Base-by-base conservation (phyloP, 805 yeast genomes). In the Monosporozyma aerobia region DNA sequence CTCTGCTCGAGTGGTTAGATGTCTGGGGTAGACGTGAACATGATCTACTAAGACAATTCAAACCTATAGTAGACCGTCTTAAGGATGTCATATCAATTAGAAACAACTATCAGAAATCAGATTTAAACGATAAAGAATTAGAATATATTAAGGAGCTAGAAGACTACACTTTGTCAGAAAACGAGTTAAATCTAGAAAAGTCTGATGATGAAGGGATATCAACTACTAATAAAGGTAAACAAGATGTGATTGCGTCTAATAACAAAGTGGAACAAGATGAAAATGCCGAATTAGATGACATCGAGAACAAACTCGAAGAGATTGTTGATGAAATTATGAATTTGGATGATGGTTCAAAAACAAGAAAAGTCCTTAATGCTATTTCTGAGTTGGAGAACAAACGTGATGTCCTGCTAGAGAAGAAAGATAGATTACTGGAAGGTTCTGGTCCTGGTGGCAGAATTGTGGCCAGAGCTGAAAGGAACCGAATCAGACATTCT, bases 1-100 rank as follows among this genome's bases (percentile, higher is more conserved):
- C 63, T 13, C 63, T 90, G 27, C 53, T 83, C 8, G 64, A 69
- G n/a, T 85, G 92, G 88, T 71, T 90, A 49, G 82, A 85, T 58
- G 81, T 79, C 3, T 80, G 83, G 77, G 97, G 97, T 2, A 73
- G 71, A 50, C 71, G 95, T 47, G 97, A 90, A 62, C 75, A 81
- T 16, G 74, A 71, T 39, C 27, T 56, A 33, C 70, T 79, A 41
- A 84, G 83, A 58, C 95, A 86, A 59, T 64, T 87, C 44, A 63
- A 69, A 7, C 51, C 57, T 3, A 47, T 61, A 5, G 47, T 53
- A 35, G 45, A 50, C 5, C 50, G 51, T 22, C 49, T 63, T 29
- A 58, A 59, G 45, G 51, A 39, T 11, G 79, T 89, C 58, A 78
- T 87, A 58, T 71, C 66, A 10, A 77, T 87, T 1, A 75, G 95